Evolutionary conservation across 495 filamentous ascomycete species (phyloP).

Genomic region (Letharia lupina): DNA sequence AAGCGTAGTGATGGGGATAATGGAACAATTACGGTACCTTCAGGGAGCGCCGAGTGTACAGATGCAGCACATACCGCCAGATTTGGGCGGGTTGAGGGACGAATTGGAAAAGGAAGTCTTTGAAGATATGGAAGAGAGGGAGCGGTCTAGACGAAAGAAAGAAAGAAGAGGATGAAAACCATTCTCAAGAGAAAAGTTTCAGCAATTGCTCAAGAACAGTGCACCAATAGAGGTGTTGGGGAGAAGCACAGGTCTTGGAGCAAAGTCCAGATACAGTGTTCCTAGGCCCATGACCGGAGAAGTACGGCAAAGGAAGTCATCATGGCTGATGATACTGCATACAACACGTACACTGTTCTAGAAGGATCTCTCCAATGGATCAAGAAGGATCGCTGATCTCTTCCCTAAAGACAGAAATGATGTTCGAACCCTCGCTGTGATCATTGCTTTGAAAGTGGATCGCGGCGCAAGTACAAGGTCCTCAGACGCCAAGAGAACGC

Average conservation of each 20-base stretch:
- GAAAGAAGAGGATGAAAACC: constrained; percentile 28
- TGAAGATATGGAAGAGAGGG: constrained; percentile 56
- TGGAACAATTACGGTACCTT: constrained; percentile 82
- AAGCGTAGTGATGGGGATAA: constrained; percentile 62
- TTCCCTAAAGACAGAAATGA: background rate
- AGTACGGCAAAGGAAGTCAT: background rate
- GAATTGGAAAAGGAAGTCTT: constrained; percentile 70
- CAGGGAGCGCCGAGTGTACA: constrained; percentile 79
- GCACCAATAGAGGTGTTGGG: background rate
- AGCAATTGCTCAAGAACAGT: background rate
- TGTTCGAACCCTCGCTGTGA: background rate
- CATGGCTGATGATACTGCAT: background rate
- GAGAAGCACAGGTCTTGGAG: background rate
- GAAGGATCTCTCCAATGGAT: background rate
- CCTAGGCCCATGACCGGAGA: background rate
- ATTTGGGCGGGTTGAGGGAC: constrained; percentile 63
- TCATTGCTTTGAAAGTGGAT: background rate
- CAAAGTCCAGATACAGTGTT: background rate
- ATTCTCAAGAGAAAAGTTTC: background rate
- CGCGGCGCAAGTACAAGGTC: background rate
- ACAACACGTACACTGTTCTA: background rate
- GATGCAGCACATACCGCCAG: constrained; percentile 69
- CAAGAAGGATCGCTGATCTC: background rate
- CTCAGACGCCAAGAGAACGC: constrained; percentile 8
- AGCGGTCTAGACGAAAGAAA: constrained; percentile 45